phyloP scores from a whole-genome alignment of 768 basidiomycete genomes.

The Russula abietina region DNA sequence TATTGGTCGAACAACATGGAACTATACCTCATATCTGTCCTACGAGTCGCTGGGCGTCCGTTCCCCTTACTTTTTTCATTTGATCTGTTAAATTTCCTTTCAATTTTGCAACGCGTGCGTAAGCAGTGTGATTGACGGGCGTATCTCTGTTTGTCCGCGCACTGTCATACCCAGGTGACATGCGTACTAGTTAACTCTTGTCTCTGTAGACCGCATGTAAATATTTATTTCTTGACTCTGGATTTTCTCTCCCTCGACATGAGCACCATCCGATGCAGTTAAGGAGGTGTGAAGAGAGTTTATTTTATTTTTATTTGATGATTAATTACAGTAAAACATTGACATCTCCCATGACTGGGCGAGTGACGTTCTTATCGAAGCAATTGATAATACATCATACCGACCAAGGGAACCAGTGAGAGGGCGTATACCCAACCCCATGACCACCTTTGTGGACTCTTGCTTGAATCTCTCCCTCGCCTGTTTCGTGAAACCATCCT shows the following conservation, averaged over 20 bases:
- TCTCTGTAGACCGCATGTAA: constrained; percentile 1
- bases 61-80: not conserved
- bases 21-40: not conserved
- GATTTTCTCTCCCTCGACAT: not conserved
- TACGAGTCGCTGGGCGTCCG: constrained; percentile 20
- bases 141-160: not conserved
- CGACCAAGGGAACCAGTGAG: constrained; percentile 13
- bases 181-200: constrained; percentile 10
- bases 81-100: not conserved
- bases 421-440: constrained; percentile 15
- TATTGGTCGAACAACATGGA: constrained; percentile 8
- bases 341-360: not conserved
- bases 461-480: not conserved
- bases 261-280: not conserved
- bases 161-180: constrained; percentile 10
- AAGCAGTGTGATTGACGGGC: not conserved
- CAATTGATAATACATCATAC: constrained; percentile 11
- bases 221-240: constrained; percentile 5
- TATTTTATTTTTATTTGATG: constrained; percentile 1
- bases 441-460: not conserved
- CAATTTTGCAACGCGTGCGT: constrained; percentile 11
- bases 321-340: not conserved
- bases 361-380: not conserved
- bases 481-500: not conserved
- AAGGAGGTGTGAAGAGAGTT: not conserved